Conservation (phyloP, 2,329 filamentous ascomycete species). For the Colletotrichum plurivorum region DNA sequence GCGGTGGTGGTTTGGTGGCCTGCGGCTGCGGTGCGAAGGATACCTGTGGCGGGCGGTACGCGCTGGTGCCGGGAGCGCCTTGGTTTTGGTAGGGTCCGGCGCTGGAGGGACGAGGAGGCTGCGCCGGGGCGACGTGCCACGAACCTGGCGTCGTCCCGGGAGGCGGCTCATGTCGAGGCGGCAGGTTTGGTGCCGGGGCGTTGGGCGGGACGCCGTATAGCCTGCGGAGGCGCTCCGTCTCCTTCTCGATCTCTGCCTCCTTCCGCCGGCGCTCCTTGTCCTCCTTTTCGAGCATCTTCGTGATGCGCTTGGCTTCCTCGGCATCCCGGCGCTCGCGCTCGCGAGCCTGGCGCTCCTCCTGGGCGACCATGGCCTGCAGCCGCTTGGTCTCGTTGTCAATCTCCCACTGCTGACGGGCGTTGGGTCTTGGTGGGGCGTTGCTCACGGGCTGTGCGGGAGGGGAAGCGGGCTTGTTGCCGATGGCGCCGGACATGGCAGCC, state of each 20-base stretch:
- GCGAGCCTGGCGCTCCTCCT: conserved; percentile 65
- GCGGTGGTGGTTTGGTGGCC: conserved; percentile 9
- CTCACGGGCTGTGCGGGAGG: conserved; percentile 39
- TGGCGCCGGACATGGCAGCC: conserved; percentile 58
- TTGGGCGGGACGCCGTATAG: conserved; percentile 71
- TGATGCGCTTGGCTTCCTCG: conserved; percentile 67
- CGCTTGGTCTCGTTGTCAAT: conserved; percentile 85
- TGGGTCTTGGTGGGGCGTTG: conserved; percentile 47
- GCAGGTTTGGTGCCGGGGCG: conserved; percentile 52
- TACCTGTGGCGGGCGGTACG: conserved; percentile 44
- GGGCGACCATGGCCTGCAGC: conserved; percentile 68
- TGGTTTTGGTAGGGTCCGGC: conserved; percentile 33
- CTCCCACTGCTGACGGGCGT: conserved; percentile 53
- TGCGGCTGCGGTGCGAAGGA: conserved; percentile 42
- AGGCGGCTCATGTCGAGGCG: conserved; percentile 43
- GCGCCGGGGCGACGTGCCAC: conserved; percentile 32
- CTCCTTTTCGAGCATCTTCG: conserved; percentile 77
- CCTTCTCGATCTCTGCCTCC: conserved; percentile 76
- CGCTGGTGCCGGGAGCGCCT: conserved; percentile 17
- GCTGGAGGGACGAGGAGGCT: conserved; percentile 40
- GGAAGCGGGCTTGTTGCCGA: conserved; percentile 48
- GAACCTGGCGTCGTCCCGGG: conserved; percentile 11
- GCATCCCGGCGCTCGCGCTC: conserved; percentile 68
- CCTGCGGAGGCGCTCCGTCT: conserved; percentile 84
- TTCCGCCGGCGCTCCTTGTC: conserved; percentile 70